phyloP scores from a whole-genome alignment of 306 rosid genomes.

The Inga oerstediana region DNA sequence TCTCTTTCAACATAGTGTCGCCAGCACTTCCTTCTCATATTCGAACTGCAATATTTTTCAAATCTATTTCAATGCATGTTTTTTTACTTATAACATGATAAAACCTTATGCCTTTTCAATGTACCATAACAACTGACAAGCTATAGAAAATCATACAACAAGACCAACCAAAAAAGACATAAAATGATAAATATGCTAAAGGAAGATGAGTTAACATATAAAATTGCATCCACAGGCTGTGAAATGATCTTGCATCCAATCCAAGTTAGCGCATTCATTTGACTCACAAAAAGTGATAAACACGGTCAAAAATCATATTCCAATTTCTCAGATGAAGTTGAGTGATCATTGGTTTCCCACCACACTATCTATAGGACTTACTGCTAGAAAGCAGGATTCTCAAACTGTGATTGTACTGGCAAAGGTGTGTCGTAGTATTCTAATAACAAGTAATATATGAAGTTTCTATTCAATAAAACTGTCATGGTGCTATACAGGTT shows the following conservation, averaged over 20 bases:
- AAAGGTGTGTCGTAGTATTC: not conserved
- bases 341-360: not conserved
- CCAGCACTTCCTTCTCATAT: not conserved
- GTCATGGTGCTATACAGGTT: not conserved
- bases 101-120: too few relatives aligned
- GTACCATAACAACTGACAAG: too few relatives aligned
- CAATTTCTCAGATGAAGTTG: not conserved
- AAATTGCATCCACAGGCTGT: too few relatives aligned
- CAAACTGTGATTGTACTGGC: not conserved
- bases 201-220: too few relatives aligned
- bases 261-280: too few relatives aligned
- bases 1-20: not conserved
- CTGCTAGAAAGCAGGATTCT: not conserved
- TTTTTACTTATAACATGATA: not conserved
- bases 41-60: not conserved
- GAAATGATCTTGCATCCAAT: too few relatives aligned
- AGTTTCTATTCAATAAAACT: too few relatives aligned
- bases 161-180: too few relatives aligned
- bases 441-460: not conserved
- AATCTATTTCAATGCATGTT: not conserved
- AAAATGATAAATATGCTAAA: too few relatives aligned
- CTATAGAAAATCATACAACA: too few relatives aligned
- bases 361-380: not conserved
- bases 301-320: too few relatives aligned
- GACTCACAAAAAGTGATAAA: too few relatives aligned